phyloP scores from a whole-genome alignment of 192 early-diverging fungal species.

The Backusella australiensis region DNA sequence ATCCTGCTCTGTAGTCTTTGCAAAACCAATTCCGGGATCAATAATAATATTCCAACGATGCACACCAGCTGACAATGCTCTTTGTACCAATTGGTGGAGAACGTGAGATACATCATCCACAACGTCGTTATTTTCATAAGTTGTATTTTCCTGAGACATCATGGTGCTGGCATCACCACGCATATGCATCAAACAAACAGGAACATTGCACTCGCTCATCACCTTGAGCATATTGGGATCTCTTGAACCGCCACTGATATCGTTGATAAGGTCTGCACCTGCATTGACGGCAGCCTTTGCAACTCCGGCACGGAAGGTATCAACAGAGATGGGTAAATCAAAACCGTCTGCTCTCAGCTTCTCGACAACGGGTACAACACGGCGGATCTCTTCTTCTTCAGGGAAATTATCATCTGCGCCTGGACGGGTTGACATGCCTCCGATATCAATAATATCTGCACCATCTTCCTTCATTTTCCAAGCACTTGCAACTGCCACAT shows the following conservation, averaged over 20 bases:
- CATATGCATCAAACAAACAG: constrained; percentile 97
- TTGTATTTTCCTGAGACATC: constrained; percentile 72
- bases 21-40: constrained; percentile 98
- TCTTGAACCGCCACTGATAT: constrained; percentile 83
- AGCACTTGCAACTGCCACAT: constrained; percentile 67
- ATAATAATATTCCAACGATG: constrained; percentile 95
- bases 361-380: constrained; percentile 87
- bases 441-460: constrained; percentile 93
- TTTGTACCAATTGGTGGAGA: constrained; percentile 63
- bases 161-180: constrained; percentile 92
- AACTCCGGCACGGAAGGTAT: constrained; percentile 86
- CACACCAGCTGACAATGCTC: constrained; percentile 78
- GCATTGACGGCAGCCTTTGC: constrained; percentile 85
- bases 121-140: constrained; percentile 67
- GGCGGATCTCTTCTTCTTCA: constrained; percentile 76
- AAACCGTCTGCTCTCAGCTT: constrained; percentile 63
- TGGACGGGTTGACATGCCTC: constrained; percentile 93
- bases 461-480: constrained; percentile 68
- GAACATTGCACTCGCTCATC: constrained; percentile 75
- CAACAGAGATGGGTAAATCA: constrained; percentile 82
- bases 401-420: constrained; percentile 68
- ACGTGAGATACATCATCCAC: constrained; percentile 67
- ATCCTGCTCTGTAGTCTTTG: constrained; percentile 86
- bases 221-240: constrained; percentile 80
- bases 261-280: constrained; percentile 94